Evolutionary conservation across 2,329 filamentous ascomycete species (phyloP), one percentile per base, ranked within the genome.

Genomic region (Nothopassalora personata): DNA sequence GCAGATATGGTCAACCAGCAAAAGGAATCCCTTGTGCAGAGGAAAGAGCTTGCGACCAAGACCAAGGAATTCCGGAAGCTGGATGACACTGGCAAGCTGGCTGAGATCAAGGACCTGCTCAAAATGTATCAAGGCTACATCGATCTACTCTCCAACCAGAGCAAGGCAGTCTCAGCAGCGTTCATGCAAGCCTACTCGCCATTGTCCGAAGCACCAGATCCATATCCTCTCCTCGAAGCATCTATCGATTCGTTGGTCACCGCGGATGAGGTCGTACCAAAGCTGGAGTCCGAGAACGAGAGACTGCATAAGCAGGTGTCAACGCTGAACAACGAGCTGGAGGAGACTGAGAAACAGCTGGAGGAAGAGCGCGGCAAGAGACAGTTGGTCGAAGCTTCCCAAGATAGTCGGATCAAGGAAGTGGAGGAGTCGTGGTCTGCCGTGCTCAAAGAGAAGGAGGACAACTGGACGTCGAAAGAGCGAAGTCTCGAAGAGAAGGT

Each of bases 11-110:
- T 97, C 54, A 80, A 89, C 51, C 91, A 96, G 72, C 95, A 99
- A 72, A 85, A 92, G 68, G 94, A 97, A 74, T 90, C 93, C n/a
- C 88, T 96, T 4, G 87, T 97, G 0, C 93, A 99, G 73, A 84
- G 94, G 55, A 99, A 99, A 73, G 95, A 99, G 61, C 80, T 99
- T 19, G 94, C 95, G n/a, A 92, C 97, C 72, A 97, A 97, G 81
- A 99, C 94, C 0, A 99, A 99, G 71, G 93, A 97, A 69, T 99
- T 97, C 68, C 83, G 92, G 61, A 97, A 97, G 74, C 82, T 96
- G 10, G 93, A 97, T 68, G 91, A 99, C 79, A 79, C 88, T 10
- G 85, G 84, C 58, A 99, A 97, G 75, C 77, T 99, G 56, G 80
- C 81, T 5, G 94, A 99, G 74, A 86, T 96, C 78, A 99, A 97